Percentiles rank a stretch among this genome's conserved stretches.
Evolutionary conservation across 1,284 basidiomycete genomes (phyloP).

Genomic region (Sporisorium sorghi): DNA sequence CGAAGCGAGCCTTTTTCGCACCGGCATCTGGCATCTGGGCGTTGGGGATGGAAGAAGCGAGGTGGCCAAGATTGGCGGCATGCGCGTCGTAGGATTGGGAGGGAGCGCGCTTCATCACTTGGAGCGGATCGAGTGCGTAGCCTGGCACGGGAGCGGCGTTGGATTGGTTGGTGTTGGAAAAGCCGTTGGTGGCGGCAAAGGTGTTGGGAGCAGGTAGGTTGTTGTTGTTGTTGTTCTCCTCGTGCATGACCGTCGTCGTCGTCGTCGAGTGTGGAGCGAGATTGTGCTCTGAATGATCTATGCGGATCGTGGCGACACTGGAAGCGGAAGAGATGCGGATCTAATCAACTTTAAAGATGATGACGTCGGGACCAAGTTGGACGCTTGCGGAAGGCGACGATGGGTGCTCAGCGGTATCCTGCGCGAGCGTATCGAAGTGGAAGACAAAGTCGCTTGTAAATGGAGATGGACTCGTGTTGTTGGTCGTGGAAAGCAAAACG

Average conservation of each 20-base stretch:
- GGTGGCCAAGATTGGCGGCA: conserved; percentile 35
- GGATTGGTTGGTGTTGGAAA: conserved; percentile 12
- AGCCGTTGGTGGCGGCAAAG: conserved; percentile 36
- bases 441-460: background rate
- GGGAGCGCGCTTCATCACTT: conserved; percentile 59
- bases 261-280: conserved; percentile 12
- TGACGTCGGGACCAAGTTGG: background rate
- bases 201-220: conserved; percentile 30
- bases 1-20: conserved; percentile 59
- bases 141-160: conserved; percentile 27
- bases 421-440: conserved; percentile 2
- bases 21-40: conserved; percentile 28
- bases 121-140: conserved; percentile 42
- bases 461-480: background rate
- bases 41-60: conserved; percentile 26
- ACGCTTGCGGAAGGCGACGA: conserved; percentile 5
- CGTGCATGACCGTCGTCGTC: conserved; percentile 30
- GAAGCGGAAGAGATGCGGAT: background rate
- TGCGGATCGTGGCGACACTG: background rate
- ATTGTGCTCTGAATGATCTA: background rate
- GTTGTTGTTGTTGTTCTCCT: conserved; percentile 36
- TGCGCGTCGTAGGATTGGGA: conserved; percentile 57
- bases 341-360: background rate
- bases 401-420: conserved; percentile 6
- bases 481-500: background rate